Evolutionary conservation across 225 moss, liverwort and hornwort genomes (phyloP), one percentile per base, ranked within the genome.

Genomic region (Bryum argenteum): DNA sequence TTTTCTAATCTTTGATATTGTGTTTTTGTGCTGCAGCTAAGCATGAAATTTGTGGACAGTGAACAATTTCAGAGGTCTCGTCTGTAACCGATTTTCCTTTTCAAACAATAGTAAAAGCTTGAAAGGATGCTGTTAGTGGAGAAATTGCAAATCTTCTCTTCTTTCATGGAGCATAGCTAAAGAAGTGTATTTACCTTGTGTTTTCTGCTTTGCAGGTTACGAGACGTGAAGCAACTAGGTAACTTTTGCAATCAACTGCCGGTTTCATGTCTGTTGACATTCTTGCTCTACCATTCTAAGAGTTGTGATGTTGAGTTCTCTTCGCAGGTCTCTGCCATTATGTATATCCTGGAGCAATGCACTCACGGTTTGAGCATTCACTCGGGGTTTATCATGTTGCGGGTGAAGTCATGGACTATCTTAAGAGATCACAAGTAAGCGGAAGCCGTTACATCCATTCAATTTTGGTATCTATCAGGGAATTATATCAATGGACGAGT

Each of bases 311-410:
- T 44, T 28, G 14, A 67, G 61, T 55, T 54, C 59, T 72, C 8
- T 28, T 50, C 54, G 54, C 83, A 95, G 95, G 95, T 74, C 89
- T 95, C 33, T 95, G 95, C 76, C 92, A 95, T 67, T 89, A 87
- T 74, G 95, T 95, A 45, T 95, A 78, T 80, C 92, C 95, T 70
- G 92, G 92, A 72, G 95, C 90, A 55, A 90, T 92, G 82, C 95
- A 95, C 77, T 92, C 95, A 38, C 84, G 95, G 58, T 91, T 95
- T 77, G 95, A 95, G 77, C 95, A 95, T 79, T 95, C 92, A 22
- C 79, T 95, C 51, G 95, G 95, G 62, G 91, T 90, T 44, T 92
- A 92, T 70, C 92, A 92, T 75, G 77, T 95, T 75, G 95, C 95
- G 17, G 88, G 92, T 80, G 85, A 90, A 86, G 92, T 92, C 38